These are phyloP conservation scores for Mantamonas sphyraenae DNA, from an alignment of 78 protist species.

Conservation along the genomic window DNA sequence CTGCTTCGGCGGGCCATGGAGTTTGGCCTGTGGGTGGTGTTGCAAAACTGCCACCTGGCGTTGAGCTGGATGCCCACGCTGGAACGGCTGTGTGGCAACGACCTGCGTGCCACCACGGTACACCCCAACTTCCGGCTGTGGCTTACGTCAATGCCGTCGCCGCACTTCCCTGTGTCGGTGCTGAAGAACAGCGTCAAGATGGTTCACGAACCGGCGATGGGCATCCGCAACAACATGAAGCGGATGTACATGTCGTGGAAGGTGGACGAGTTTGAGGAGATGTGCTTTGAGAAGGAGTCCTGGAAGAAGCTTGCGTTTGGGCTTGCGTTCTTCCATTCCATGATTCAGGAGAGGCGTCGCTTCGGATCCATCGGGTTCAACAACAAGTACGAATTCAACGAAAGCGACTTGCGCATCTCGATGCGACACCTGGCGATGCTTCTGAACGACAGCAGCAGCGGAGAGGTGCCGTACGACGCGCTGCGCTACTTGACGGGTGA, in stretches of 20 bases:
- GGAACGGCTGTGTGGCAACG: constrained; percentile 27
- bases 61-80: constrained; percentile 58
- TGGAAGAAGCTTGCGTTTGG: not conserved
- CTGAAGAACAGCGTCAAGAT: constrained; percentile 81
- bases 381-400: constrained; percentile 78
- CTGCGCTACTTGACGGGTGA: constrained; percentile 49
- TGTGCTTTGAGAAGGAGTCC: not conserved
- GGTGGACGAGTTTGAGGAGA: not conserved
- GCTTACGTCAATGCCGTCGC: constrained; percentile 29
- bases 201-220: constrained; percentile 89
- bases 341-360: constrained; percentile 72
- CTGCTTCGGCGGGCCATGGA: constrained; percentile 24
- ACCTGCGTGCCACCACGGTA: not conserved
- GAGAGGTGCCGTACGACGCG: constrained; percentile 33
- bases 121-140: constrained; percentile 54
- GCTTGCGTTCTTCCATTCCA: constrained; percentile 73
- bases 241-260: constrained; percentile 26
- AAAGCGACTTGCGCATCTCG: constrained; percentile 51
- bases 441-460: constrained; percentile 16
- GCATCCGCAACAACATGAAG: constrained; percentile 59
- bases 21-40: constrained; percentile 46
- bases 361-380: constrained; percentile 59
- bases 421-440: constrained; percentile 35
- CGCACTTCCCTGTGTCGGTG: constrained; percentile 64
- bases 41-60: constrained; percentile 80